Conservation (phyloP, 2,329 filamentous ascomycete species). For the Exophiala lecanii-corni region DNA sequence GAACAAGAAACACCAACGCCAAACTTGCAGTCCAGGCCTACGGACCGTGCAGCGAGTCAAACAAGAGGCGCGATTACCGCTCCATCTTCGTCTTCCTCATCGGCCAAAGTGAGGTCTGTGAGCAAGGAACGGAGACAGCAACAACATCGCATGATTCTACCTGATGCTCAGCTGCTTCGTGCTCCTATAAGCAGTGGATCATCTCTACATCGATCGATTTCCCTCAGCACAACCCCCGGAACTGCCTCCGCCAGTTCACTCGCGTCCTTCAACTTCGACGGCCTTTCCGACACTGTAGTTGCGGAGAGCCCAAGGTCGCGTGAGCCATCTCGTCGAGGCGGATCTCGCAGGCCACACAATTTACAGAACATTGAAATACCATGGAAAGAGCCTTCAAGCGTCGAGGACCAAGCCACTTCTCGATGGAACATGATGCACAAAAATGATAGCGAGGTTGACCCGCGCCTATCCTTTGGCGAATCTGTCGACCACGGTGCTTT, state of each 20-base stretch:
- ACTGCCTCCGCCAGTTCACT: conserved; percentile 17
- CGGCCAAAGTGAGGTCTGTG: background rate
- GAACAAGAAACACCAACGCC: background rate
- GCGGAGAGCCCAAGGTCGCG: conserved; percentile 16
- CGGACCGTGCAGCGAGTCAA: too few relatives aligned
- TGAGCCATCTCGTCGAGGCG: conserved; percentile 10
- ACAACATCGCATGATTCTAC: conserved; percentile 6
- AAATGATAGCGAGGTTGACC: conserved; percentile 21
- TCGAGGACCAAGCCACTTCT: conserved; percentile 6
- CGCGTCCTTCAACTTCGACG: conserved; percentile 20
- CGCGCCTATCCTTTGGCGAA: conserved; percentile 13
- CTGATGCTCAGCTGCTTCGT: conserved; percentile 6
- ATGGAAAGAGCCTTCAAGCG: background rate
- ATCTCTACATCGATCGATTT: background rate
- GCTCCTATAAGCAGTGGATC: conserved; percentile 7
- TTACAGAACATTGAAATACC: conserved; percentile 3
- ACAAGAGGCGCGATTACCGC: conserved; percentile 1
- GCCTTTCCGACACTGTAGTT: conserved; percentile 16
- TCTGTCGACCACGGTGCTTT: conserved; percentile 18
- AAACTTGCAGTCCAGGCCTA: too few relatives aligned
- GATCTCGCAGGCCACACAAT: conserved; percentile 3
- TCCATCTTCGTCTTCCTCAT: conserved; percentile 1
- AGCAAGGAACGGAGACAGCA: conserved; percentile 4
- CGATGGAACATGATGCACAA: conserved; percentile 14
- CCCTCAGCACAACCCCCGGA: conserved; percentile 9